Percentiles rank a stretch among this genome's conserved stretches.
phyloP scores from a whole-genome alignment of 345 rosid species.

The Nephelium lappaceum region DNA sequence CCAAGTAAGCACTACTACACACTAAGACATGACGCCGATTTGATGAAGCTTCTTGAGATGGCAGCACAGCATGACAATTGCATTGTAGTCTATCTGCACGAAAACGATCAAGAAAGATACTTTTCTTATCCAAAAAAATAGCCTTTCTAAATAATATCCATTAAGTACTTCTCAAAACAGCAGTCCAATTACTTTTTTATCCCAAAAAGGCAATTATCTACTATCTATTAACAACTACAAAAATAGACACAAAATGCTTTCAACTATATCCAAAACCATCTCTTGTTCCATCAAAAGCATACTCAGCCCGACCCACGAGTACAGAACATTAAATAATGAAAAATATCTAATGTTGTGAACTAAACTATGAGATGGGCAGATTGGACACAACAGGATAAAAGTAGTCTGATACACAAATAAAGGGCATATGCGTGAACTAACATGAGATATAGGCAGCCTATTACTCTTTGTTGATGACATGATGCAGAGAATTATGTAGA shows the following conservation, averaged over 20 bases:
- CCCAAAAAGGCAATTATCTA: not conserved
- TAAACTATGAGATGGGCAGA: not conserved
- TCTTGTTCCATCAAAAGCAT: not conserved
- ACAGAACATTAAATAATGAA: not conserved
- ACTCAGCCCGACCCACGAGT: not conserved
- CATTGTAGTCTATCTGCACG: conserved; percentile 33
- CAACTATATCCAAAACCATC: not conserved
- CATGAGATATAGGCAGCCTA: not conserved
- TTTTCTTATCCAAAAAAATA: not conserved
- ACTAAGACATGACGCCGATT: conserved; percentile 42
- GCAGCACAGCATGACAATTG: conserved; percentile 21
- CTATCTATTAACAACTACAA: not conserved
- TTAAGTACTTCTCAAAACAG: not conserved
- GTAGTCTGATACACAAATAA: not conserved
- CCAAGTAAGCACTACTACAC: conserved; percentile 32
- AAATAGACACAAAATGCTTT: not conserved
- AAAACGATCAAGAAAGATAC: not conserved
- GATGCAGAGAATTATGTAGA: not conserved
- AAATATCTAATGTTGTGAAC: not conserved
- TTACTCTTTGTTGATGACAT: not conserved
- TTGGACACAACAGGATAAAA: not conserved
- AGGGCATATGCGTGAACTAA: not conserved
- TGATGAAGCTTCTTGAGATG: conserved; percentile 25
- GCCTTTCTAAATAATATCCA: not conserved
- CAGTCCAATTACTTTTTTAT: not conserved